Evolutionary conservation across 148 eudicot genomes (phyloP).

Genomic region (Diospyros kaki): DNA sequence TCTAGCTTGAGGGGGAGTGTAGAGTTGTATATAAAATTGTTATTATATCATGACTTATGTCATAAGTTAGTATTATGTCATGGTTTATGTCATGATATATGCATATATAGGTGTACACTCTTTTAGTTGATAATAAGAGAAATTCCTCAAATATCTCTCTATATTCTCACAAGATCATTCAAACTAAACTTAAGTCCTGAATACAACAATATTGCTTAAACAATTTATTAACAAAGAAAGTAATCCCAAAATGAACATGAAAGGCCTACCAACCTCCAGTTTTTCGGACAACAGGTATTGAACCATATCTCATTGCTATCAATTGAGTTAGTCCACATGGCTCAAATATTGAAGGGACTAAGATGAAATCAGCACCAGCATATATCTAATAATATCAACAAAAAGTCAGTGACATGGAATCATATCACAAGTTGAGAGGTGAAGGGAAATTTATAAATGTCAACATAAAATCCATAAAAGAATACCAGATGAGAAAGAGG

Average conservation of each 20-base stretch:
- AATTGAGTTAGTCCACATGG: slow-evolving; percentile 99
- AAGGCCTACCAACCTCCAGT: slow-evolving; percentile 67
- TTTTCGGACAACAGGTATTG: slow-evolving; percentile 93
- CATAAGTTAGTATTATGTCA: too few relatives aligned
- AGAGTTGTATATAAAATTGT: too few relatives aligned
- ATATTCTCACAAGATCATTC: background rate
- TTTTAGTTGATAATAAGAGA: too few relatives aligned
- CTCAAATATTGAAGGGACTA: slow-evolving; percentile 96
- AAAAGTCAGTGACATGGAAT: background rate
- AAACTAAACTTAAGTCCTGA: background rate
- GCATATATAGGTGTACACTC: too few relatives aligned
- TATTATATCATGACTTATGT: too few relatives aligned
- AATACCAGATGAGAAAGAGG: slow-evolving; percentile 97
- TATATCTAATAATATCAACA: slow-evolving; percentile 57
- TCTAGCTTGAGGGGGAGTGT: too few relatives aligned
- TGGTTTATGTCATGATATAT: too few relatives aligned
- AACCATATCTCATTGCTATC: slow-evolving; percentile 96
- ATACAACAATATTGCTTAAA: background rate
- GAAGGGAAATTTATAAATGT: background rate
- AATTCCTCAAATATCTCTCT: too few relatives aligned
- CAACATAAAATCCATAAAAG: background rate
- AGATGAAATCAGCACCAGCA: slow-evolving; percentile 92
- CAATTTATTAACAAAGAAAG: background rate
- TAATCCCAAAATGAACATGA: background rate
- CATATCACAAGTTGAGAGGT: background rate